Percentiles rank a stretch among this genome's conserved stretches.
phyloP scores from a whole-genome alignment of 2,329 filamentous ascomycete species.

The Phialophora chinensis region DNA sequence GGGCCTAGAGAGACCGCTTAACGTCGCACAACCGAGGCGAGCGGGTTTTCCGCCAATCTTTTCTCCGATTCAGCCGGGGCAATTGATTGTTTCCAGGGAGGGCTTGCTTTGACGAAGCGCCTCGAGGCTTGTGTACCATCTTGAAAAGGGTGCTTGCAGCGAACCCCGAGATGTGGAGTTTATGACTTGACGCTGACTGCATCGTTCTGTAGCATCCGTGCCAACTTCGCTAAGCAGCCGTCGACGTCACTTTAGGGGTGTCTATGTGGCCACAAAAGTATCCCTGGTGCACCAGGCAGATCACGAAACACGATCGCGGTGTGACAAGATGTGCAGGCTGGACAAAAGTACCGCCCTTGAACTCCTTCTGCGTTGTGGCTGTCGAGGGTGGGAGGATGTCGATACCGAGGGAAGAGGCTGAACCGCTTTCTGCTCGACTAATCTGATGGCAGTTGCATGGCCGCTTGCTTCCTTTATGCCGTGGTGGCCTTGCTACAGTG shows the following conservation, averaged over 20 bases:
- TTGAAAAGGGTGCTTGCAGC: neutral
- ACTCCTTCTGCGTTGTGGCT: neutral
- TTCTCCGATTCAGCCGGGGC: neutral
- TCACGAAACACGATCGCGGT: neutral
- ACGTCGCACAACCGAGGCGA: constrained; percentile 6
- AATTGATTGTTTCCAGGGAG: neutral
- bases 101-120: neutral
- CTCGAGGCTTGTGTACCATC: neutral
- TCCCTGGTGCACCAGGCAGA: neutral
- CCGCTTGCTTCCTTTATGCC: neutral
- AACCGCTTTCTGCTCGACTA: neutral
- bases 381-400: neutral
- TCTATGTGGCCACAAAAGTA: neutral
- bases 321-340: neutral
- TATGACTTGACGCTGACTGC: constrained; percentile 7
- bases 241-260: constrained; percentile 4
- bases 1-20: neutral
- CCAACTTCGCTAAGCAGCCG: constrained; percentile 6
- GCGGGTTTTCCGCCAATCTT: neutral
- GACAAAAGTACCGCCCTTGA: neutral
- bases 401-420: neutral
- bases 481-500: neutral
- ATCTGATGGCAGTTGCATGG: neutral
- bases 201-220: constrained; percentile 9
- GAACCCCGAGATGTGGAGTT: neutral